A percentile compares a stretch with the other conserved stretches of the same genome.
Evolutionary conservation across 345 rosid species (phyloP).

Genomic region (Kernera saxatilis): DNA sequence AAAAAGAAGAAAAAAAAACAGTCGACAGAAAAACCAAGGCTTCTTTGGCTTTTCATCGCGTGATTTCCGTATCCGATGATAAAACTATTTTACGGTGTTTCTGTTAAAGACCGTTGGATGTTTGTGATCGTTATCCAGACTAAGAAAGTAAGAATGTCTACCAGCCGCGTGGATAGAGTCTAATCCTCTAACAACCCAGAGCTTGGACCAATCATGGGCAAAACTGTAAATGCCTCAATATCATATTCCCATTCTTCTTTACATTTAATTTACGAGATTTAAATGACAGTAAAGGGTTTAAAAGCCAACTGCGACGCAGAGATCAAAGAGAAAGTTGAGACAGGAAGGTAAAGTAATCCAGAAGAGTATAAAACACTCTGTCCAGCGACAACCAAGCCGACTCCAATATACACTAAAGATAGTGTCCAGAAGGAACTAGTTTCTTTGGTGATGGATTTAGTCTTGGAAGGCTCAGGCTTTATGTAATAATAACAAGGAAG

Average conservation of each 20-base stretch:
- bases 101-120: background rate
- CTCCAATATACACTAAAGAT: slow-evolving; percentile 17
- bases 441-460: background rate
- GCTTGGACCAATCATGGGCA: too few species aligned
- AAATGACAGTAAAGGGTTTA: too few species aligned
- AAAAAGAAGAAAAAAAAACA: background rate
- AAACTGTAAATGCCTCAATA: background rate
- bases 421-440: background rate
- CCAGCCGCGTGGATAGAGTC: too few species aligned
- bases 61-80: slow-evolving; percentile 1
- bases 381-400: slow-evolving; percentile 27
- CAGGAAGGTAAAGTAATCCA: slow-evolving; percentile 29
- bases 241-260: background rate
- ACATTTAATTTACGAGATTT: too few species aligned
- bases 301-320: slow-evolving; percentile 28
- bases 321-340: slow-evolving; percentile 28
- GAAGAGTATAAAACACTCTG: slow-evolving; percentile 9
- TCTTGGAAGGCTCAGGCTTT: background rate
- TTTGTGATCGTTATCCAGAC: too few species aligned
- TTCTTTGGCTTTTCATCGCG: background rate
- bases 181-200: too few species aligned
- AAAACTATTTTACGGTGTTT: background rate
- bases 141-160: too few species aligned
- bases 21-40: slow-evolving; percentile 20
- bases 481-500: slow-evolving; percentile 35